Base-by-base conservation (phyloP, 306 rosid species). In the Ormosia emarginata region DNA sequence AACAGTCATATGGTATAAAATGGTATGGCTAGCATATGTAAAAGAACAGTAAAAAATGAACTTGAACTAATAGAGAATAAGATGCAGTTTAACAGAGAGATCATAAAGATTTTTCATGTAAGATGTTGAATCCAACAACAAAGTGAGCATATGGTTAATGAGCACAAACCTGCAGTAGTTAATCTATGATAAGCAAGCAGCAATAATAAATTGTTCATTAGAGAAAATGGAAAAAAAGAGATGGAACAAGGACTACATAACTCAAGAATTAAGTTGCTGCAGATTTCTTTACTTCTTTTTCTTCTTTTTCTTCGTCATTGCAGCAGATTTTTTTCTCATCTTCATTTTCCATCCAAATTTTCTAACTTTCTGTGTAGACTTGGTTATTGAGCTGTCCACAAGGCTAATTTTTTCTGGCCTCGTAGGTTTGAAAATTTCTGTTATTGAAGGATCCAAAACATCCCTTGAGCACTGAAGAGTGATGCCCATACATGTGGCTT, bases 371-470 rank as follows among this genome's bases (percentile, higher is more conserved):
- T 34, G 68, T 34, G 72, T 74, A 70, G 80, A 66, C 82, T 85
- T 88, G 34, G 64, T 76, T 9, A 14, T 46, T 68, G 82, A 50
- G 86, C 67, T 44, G 11, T 82, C 93, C 47, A 34, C 82, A 68
- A 74, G 67, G 62, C 59, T 81, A 78, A 56, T 41, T 47, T 83
- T 86, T 73, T 88, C 88, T 67, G 78, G 79, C 79, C 79, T 91
- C 17, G n/a, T 82, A 64, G 93, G 94, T 85, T 79, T 86, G 79
- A 83, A 92, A 78, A 92, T 93, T 88, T 83, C 58, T 2, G 96
- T 94, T 83, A 87, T 84, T 50, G 97, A 89, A 77, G 98, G 91
- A 79, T 94, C 97, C 75, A 94, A 84, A 78, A 90, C 79, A 81
- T 91, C 88, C 18, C 68, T 80, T 15, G 92, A 81, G 88, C 92